phyloP scores from a whole-genome alignment of 768 basidiomycete genomes.

The Boletus subparvulus region DNA sequence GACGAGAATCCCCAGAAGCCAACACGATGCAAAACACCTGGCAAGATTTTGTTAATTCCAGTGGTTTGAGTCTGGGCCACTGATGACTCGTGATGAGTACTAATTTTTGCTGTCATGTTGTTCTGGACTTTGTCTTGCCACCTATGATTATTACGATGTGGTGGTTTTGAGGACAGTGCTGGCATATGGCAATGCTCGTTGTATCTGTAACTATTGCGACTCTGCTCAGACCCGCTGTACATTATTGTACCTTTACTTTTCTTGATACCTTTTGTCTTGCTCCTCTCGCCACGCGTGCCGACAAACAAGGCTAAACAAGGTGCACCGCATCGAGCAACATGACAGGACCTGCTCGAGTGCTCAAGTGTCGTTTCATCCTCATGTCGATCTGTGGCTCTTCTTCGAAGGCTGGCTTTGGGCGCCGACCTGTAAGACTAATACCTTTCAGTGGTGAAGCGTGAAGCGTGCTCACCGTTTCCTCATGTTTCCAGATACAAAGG shows the following conservation, averaged over 20 bases:
- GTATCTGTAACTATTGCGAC: slow-evolving; percentile 22
- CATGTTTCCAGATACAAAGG: slow-evolving; percentile 43
- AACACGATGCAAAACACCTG: slow-evolving; percentile 61
- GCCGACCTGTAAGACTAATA: slow-evolving; percentile 30
- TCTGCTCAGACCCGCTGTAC: slow-evolving; percentile 1
- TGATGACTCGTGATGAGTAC: neutral
- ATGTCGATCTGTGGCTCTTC: slow-evolving; percentile 64
- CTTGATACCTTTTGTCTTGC: slow-evolving; percentile 11
- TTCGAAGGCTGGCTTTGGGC: slow-evolving; percentile 53
- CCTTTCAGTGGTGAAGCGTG: slow-evolving; percentile 1
- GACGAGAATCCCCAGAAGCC: slow-evolving; percentile 51
- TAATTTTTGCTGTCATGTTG: neutral
- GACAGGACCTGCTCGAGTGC: too few species aligned
- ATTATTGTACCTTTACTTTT: slow-evolving; percentile 19
- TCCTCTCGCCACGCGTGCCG: neutral
- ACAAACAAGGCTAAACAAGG: slow-evolving; percentile 27
- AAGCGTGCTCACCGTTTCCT: slow-evolving; percentile 14
- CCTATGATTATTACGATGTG: slow-evolving; percentile 6
- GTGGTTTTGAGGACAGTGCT: slow-evolving; percentile 7
- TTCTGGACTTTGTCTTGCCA: slow-evolving; percentile 10
- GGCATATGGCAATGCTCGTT: slow-evolving; percentile 5
- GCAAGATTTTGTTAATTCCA: slow-evolving; percentile 56
- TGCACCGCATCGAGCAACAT: slow-evolving; percentile 4
- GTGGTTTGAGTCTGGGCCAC: slow-evolving; percentile 21
- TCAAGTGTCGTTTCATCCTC: slow-evolving; percentile 9